phyloP scores from a whole-genome alignment of 208 protist species.

The Crithidia bombi region DNA sequence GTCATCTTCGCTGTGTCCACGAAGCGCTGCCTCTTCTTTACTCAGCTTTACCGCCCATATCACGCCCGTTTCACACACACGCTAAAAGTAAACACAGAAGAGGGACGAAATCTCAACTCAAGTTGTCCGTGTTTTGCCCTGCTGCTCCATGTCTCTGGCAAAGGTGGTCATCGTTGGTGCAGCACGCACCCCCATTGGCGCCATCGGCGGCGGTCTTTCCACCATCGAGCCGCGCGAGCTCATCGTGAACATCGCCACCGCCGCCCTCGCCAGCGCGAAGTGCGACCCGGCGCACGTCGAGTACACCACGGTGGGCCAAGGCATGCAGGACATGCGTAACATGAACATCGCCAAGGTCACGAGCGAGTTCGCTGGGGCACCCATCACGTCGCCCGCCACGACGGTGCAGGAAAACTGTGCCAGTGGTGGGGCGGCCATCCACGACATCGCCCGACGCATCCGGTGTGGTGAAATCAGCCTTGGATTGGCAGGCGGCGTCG shows the following conservation, averaged over 20 bases:
- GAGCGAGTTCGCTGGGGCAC: conserved; percentile 44
- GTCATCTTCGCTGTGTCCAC: too few species aligned
- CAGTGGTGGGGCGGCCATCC: conserved; percentile 60
- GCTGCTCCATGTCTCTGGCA: conserved; percentile 4
- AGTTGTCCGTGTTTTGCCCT: not conserved
- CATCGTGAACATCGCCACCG: conserved; percentile 36
- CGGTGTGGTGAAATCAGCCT: conserved; percentile 55
- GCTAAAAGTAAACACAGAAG: not conserved
- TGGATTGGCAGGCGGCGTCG: conserved; percentile 61
- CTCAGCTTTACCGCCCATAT: conserved; percentile 1
- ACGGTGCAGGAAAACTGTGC: conserved; percentile 74
- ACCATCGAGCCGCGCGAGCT: conserved; percentile 36
- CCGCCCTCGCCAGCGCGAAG: conserved; percentile 46
- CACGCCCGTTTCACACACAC: not conserved
- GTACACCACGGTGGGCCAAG: conserved; percentile 52
- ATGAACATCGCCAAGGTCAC: conserved; percentile 63
- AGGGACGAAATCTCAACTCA: conserved; percentile 12
- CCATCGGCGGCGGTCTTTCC: conserved; percentile 53
- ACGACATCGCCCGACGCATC: conserved; percentile 63
- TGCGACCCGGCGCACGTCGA: conserved; percentile 55
- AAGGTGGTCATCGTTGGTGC: conserved; percentile 58
- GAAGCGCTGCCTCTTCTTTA: too few species aligned
- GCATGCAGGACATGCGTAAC: conserved; percentile 60
- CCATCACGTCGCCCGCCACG: conserved; percentile 52
- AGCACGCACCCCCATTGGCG: conserved; percentile 51